Evolutionary conservation across 1,284 basidiomycete species (phyloP), one percentile per base, ranked within the genome.

Genomic region (Gomphus bonarii): DNA sequence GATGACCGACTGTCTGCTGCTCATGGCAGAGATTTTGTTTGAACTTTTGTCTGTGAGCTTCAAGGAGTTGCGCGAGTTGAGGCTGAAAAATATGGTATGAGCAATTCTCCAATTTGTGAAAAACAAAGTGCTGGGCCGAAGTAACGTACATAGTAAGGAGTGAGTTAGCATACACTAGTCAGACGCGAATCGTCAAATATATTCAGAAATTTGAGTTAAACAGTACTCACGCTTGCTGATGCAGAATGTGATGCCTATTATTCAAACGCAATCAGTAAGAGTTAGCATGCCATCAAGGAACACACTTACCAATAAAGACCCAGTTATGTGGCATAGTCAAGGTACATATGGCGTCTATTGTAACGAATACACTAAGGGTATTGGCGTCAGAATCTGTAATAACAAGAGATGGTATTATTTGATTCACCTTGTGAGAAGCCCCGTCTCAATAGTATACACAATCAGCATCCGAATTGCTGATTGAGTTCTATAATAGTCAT

Each of bases 121-220:
- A 8, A 30, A 35, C 18, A 8, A 50, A 36, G 16, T 8, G 6
- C 28, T 14, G 18, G 31, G 33, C 18, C 12, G 20, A 14, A 22
- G 14, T 42, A 33, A 57, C 55, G 36, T 25, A 57, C 55, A 57
- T 57, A 18, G 55, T 57, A 44, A 57, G 55, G 35, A 57, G 30
- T 2, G 55, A 57, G 43, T 57, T 57, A 30, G 49, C 55, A 50
- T 57, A 57, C 48, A 57, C 55, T 57, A n/a, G 10, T 46, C 38
- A 44, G 36, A 30, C n/a, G 12, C 0, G 18, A 12, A 50, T 16
- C 1, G 49, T 25, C 10, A 20, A 25, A 42, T 50, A 50, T 18
- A 30, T 10, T 8, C 7, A 57, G 33, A 33, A 9, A 8, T 7
- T 7, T 22, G 12, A 28, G 2, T 36, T 36, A 11, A 36, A 22